A percentile compares a stretch with the other conserved stretches of the same genome.
Conservation (phyloP, 805 yeast genomes). For the Suhomyces sp. region DNA sequence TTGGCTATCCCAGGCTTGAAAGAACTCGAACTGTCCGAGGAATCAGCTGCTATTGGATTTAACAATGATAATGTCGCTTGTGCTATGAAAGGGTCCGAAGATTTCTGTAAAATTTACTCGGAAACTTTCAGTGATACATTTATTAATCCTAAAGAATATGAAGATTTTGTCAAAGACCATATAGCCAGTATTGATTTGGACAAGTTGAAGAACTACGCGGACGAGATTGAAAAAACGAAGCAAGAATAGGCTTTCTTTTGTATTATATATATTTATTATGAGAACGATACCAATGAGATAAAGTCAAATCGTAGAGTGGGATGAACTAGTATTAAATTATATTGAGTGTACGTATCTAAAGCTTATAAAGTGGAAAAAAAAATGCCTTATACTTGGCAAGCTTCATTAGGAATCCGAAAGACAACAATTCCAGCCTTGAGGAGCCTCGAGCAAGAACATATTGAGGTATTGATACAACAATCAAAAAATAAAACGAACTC, state of each 20-base stretch:
- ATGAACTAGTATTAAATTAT: background rate
- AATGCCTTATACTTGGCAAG: background rate
- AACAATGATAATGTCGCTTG: slow-evolving; percentile 15
- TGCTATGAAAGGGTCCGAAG: slow-evolving; percentile 12
- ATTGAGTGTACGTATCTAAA: background rate
- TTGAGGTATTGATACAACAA: background rate
- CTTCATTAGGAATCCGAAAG: background rate
- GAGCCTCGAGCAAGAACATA: too few relatives aligned
- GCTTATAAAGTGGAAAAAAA: background rate
- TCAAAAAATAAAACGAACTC: background rate
- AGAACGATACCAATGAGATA: background rate
- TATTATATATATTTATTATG: background rate
- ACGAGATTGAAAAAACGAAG: background rate
- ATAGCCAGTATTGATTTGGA: background rate
- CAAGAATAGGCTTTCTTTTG: background rate
- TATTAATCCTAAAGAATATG: slow-evolving; percentile 1
- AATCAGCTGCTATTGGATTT: slow-evolving; percentile 5
- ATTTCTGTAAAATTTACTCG: slow-evolving; percentile 14
- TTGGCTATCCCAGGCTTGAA: background rate
- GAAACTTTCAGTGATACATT: slow-evolving; percentile 3
- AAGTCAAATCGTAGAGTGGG: background rate
- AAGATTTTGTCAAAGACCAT: slow-evolving; percentile 3
- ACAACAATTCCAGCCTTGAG: too few relatives aligned
- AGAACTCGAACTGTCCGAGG: background rate
- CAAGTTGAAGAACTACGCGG: background rate